Conservation (phyloP, 2,329 filamentous ascomycete genomes). For the Aspergillus brasiliensis region DNA sequence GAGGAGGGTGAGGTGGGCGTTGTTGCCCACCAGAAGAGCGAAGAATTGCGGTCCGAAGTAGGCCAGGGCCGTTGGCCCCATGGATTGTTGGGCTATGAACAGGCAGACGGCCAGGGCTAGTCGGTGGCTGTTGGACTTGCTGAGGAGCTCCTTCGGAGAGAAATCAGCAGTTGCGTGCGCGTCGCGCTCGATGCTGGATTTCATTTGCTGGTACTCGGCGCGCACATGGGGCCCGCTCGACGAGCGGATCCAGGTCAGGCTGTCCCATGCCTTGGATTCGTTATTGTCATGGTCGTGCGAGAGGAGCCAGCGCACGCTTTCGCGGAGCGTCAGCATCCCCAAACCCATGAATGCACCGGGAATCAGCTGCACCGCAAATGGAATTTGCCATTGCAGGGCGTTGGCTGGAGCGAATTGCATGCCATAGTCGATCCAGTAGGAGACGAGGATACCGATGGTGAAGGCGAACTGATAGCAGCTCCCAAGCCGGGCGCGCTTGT, state of each 20-base stretch:
- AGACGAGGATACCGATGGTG: constrained; percentile 53
- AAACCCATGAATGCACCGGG: constrained; percentile 52
- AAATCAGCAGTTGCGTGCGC: constrained; percentile 49
- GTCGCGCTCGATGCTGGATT: constrained; percentile 51
- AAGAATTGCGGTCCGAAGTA: constrained; percentile 61
- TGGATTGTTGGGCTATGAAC: constrained; percentile 57
- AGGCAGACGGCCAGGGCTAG: constrained; percentile 49
- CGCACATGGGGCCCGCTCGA: constrained; percentile 38
- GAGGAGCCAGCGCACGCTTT: constrained; percentile 55
- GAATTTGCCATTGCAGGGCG: constrained; percentile 58
- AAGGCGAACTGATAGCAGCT: constrained; percentile 57
- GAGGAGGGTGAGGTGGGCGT: constrained; percentile 50
- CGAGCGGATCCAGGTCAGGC: constrained; percentile 56
- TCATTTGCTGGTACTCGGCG: constrained; percentile 56
- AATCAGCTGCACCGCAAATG: constrained; percentile 55
- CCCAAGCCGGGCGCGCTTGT: constrained; percentile 52
- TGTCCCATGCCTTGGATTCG: constrained; percentile 50
- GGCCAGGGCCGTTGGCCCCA: constrained; percentile 57
- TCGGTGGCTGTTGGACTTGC: constrained; percentile 49
- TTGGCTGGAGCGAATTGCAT: constrained; percentile 29
- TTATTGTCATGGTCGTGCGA: constrained; percentile 39
- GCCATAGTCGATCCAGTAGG: constrained; percentile 58
- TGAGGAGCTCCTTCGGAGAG: constrained; percentile 47
- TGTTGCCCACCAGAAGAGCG: constrained; percentile 51
- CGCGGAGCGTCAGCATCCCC: constrained; percentile 52